phyloP scores from a whole-genome alignment of 2,329 filamentous ascomycete genomes.

The Ophiostoma perfectum region DNA sequence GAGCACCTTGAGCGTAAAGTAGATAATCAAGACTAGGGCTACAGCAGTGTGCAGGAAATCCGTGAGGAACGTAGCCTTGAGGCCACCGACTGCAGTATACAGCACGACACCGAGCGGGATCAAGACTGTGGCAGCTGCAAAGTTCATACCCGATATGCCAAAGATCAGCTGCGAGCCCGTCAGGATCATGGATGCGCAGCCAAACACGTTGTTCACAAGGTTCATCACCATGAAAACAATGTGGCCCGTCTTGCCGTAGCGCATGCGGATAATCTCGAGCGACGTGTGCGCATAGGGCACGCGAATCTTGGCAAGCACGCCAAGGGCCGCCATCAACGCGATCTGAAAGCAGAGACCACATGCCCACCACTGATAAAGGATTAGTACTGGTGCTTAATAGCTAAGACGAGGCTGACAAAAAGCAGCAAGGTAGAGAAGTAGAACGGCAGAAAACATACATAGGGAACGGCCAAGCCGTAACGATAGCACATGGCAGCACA shows the following conservation, averaged over 20 bases:
- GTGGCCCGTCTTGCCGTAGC: constrained; percentile 37
- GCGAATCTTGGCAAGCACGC: constrained; percentile 41
- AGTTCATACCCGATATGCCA: constrained; percentile 39
- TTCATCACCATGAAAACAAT: constrained; percentile 38
- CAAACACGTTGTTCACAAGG: constrained; percentile 39
- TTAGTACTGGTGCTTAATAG: constrained; percentile 34
- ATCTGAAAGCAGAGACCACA: constrained; percentile 23
- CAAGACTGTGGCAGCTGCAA: constrained; percentile 39
- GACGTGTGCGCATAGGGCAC: constrained; percentile 40
- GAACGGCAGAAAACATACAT: constrained; percentile 31
- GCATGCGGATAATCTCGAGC: constrained; percentile 38
- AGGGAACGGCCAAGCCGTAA: constrained; percentile 29
- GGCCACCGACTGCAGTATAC: constrained; percentile 38
- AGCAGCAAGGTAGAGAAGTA: constrained; percentile 37
- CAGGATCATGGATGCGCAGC: constrained; percentile 37
- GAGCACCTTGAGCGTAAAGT: constrained; percentile 35
- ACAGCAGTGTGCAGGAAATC: constrained; percentile 40
- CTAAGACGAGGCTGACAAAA: constrained; percentile 31
- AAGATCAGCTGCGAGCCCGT: constrained; percentile 37
- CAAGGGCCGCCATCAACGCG: constrained; percentile 31
- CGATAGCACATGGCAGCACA: constrained; percentile 34
- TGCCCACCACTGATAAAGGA: constrained; percentile 17
- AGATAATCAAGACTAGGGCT: constrained; percentile 36
- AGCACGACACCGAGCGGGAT: constrained; percentile 38
- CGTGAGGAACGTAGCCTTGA: constrained; percentile 39